Evolutionary conservation across 2,329 filamentous ascomycete species (phyloP), one percentile per base, ranked within the genome.

Genomic region (Orbilia ellipsospora): DNA sequence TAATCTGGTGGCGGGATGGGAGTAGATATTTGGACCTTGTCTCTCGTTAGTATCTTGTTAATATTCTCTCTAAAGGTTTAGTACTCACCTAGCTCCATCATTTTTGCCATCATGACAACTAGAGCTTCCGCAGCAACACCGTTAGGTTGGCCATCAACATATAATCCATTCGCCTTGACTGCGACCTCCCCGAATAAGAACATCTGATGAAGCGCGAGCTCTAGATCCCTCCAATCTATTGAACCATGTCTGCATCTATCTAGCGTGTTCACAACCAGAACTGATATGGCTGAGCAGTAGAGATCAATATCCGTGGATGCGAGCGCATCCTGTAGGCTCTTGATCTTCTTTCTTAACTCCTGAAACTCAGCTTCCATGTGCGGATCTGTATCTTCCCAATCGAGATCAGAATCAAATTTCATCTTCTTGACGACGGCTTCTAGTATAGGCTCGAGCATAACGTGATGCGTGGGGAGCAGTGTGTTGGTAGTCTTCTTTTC

Each of bases 311-410:
- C 92, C 60, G 97, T 92, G 8, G 91, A 90, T 15, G 95, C 94
- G 61, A 98, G 90, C 48, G 92, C 93, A 84, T 97, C 96, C 82
- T 99, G 95, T 50, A 99, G 85, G 48, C 93, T 90, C 36, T 96
- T 92, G 56, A 99, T 85, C 79, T 92, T 89, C 82, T 96, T 96
- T 73, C 96, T 89, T 64, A 99, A 86, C 79, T 99, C 95, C 81
- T 96, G 92, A 79, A 99, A 99, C 81, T 99, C 95, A 26, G 94
- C 95, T 83, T 99, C 95, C 1, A 93, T 96, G 82, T 96, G 91
- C 79, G 96, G 94, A 79, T 96, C 93, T 81, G 97, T 94, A 70
- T 94, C 90, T 44, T 94, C 94, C 94, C 94, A 98, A 18, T 88
- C 90, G 0, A 92, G 91, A 4, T 94, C 97, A 81, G 97, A 94